These are phyloP conservation scores for Telfairia occidentalis DNA, from an alignment of 331 rosid species.

Conservation along the genomic window DNA sequence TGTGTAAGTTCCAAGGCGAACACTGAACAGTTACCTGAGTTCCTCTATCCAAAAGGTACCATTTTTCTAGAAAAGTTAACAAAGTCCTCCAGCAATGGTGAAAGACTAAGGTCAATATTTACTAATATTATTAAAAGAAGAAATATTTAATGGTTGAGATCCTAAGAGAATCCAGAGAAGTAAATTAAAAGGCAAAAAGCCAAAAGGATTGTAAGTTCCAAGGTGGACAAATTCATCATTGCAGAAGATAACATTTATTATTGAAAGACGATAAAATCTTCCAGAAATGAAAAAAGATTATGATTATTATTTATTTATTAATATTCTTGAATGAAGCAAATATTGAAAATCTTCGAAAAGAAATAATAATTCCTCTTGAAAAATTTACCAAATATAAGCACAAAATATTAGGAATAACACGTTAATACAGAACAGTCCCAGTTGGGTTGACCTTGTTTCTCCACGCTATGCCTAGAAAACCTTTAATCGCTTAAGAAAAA, in stretches of 20 bases:
- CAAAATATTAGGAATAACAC: background rate
- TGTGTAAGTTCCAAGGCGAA: background rate
- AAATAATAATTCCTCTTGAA: background rate
- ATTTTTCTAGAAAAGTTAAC: background rate
- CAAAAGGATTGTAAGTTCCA: background rate
- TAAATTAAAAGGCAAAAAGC: background rate
- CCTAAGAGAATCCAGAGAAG: background rate
- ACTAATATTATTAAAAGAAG: background rate
- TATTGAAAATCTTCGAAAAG: background rate
- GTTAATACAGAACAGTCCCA: background rate
- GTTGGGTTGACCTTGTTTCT: background rate
- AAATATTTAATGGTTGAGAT: background rate
- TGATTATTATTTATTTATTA: background rate
- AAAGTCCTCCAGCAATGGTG: background rate
- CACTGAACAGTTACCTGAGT: background rate
- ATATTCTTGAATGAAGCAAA: background rate
- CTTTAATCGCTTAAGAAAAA: background rate
- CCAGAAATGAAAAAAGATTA: background rate
- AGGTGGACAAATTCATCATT: background rate
- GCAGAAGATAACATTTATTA: background rate
- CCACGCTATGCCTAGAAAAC: background rate
- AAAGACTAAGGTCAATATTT: background rate
- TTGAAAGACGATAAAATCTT: background rate
- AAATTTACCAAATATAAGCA: background rate
- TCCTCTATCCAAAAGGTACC: background rate